Evolutionary conservation across 139 green algal genomes (phyloP).

Genomic region (Pleodorina starrii): DNA sequence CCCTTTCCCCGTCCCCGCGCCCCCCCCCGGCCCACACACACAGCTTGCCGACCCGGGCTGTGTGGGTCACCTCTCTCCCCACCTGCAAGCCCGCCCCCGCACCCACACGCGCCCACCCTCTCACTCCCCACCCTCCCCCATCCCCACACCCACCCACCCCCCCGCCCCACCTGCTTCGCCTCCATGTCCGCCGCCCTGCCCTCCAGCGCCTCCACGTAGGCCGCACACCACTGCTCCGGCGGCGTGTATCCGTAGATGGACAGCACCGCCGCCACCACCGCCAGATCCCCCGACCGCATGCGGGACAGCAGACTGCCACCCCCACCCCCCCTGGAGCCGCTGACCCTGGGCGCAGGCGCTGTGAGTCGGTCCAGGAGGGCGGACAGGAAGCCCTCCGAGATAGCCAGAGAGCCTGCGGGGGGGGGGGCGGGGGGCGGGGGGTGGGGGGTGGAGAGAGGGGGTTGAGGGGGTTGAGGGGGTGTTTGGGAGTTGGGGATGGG

Average conservation of each 20-base stretch:
- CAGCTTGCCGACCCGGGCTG: too few relatives aligned
- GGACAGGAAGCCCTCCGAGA: constrained; percentile 35
- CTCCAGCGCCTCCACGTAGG: constrained; percentile 25
- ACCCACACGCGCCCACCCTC: too few relatives aligned
- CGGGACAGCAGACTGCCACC: not conserved
- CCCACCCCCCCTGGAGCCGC: not conserved
- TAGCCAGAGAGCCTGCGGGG: constrained; percentile 21
- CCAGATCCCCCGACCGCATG: constrained; percentile 17
- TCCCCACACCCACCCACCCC: too few relatives aligned
- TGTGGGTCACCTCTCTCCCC: too few relatives aligned
- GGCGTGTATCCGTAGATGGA: constrained; percentile 39
- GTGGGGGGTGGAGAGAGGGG: not conserved
- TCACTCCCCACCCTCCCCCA: too few relatives aligned
- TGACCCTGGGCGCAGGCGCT: not conserved
- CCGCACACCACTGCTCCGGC: not conserved
- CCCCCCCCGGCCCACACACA: too few relatives aligned
- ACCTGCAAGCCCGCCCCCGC: too few relatives aligned
- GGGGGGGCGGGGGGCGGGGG: not conserved
- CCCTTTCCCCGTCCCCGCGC: too few relatives aligned
- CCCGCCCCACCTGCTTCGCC: constrained; percentile 39
- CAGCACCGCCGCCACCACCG: constrained; percentile 45
- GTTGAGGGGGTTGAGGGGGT: not conserved
- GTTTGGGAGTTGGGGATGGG: not conserved
- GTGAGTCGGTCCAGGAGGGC: constrained; percentile 4
- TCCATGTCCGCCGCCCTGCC: not conserved